These are phyloP conservation scores for Ganoderma lucidum DNA, from an alignment of 1,284 basidiomycete species.

Conservation along the genomic window DNA sequence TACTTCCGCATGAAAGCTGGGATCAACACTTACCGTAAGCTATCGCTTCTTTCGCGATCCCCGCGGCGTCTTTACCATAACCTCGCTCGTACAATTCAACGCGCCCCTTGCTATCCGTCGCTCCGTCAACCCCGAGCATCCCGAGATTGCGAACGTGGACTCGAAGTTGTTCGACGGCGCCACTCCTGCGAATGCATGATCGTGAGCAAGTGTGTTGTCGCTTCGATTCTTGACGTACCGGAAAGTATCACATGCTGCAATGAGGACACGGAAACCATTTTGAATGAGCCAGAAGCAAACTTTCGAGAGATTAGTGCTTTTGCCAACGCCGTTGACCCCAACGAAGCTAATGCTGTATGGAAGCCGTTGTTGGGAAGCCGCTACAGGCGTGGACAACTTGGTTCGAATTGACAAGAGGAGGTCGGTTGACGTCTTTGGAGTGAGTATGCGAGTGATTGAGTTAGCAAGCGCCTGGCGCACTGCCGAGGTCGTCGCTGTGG, in stretches of 20 bases:
- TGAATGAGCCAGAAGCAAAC: constrained; percentile 99
- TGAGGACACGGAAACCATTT: constrained; percentile 92
- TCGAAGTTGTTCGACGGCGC: constrained; percentile 97
- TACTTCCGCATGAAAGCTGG: constrained; percentile 4
- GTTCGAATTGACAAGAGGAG: constrained; percentile 84
- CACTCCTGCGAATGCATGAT: constrained; percentile 62
- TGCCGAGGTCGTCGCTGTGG: constrained; percentile 81
- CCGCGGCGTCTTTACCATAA: constrained; percentile 98
- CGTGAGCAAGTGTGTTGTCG: background rate
- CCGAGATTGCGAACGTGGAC: constrained; percentile 97
- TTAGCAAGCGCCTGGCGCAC: constrained; percentile 87
- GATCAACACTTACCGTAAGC: constrained; percentile 68
- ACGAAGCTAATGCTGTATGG: constrained; percentile 98
- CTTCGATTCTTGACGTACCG: constrained; percentile 53
- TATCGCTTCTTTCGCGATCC: constrained; percentile 96
- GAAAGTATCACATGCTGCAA: constrained; percentile 99
- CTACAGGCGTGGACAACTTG: constrained; percentile 73
- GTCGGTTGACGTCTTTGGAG: constrained; percentile 97
- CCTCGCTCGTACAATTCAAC: constrained; percentile 97
- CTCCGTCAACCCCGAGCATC: constrained; percentile 81
- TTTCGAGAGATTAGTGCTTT: constrained; percentile 98
- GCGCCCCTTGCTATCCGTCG: constrained; percentile 71
- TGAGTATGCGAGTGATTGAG: constrained; percentile 92
- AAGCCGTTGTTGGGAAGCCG: constrained; percentile 76
- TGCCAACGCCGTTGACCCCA: constrained; percentile 99